A percentile compares a stretch with the other conserved stretches of the same genome.
phyloP scores from a whole-genome alignment of 805 yeast species.

The Ogataea pini region DNA sequence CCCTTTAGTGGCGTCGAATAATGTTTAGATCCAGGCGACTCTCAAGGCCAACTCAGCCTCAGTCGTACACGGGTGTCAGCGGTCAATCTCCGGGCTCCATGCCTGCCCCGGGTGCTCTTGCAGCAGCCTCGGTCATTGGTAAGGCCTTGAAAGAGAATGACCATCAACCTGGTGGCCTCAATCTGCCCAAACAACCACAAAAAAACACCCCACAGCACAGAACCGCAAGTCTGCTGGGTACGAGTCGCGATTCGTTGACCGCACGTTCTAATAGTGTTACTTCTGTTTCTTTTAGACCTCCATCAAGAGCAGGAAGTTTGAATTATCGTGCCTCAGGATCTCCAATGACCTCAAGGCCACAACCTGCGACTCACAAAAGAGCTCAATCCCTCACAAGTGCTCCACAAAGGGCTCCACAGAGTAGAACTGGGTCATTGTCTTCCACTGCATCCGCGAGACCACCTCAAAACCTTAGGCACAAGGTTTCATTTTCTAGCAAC shows the following conservation, averaged over 20 bases:
- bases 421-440: constrained; percentile 1
- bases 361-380: constrained; percentile 16
- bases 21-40: constrained; percentile 27
- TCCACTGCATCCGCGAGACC: neutral
- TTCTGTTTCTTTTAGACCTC: constrained; percentile 12
- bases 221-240: constrained; percentile 22
- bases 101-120: constrained; percentile 54
- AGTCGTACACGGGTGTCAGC: constrained; percentile 26
- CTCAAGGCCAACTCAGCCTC: constrained; percentile 23
- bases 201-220: constrained; percentile 18
- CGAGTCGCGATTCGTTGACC: constrained; percentile 25
- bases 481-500: constrained; percentile 24
- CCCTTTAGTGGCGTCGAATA: constrained; percentile 1
- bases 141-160: constrained; percentile 43
- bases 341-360: constrained; percentile 13
- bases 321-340: constrained; percentile 16
- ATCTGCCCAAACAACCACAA: constrained; percentile 32
- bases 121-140: constrained; percentile 63
- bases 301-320: constrained; percentile 24
- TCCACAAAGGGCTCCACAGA: constrained; percentile 3
- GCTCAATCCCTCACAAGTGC: constrained; percentile 24
- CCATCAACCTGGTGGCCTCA: constrained; percentile 33
- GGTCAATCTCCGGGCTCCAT: constrained; percentile 20
- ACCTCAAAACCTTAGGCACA: constrained; percentile 16
- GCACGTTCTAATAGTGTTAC: constrained; percentile 21